A percentile compares a stretch with the other conserved stretches of the same genome.
Conservation (phyloP, 2,329 filamentous ascomycete genomes). For the Corinectria fuckeliana region DNA sequence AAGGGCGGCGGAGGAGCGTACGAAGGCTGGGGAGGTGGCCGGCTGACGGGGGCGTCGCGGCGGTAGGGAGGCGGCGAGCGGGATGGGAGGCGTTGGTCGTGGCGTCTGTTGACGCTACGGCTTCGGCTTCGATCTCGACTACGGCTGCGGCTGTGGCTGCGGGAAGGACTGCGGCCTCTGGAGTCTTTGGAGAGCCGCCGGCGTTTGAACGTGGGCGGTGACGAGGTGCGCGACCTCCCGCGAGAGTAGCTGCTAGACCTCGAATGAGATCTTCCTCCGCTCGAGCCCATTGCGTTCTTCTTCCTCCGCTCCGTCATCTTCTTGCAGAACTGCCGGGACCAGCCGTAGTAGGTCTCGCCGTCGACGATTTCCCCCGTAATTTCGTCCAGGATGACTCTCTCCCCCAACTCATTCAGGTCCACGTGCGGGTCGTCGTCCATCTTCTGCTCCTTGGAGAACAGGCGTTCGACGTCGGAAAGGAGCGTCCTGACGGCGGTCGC, state of each 20-base stretch:
- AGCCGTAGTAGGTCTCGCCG: slow-evolving; percentile 85
- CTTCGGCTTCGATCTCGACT: slow-evolving; percentile 24
- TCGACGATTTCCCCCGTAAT: slow-evolving; percentile 68
- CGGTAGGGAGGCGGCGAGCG: slow-evolving; percentile 33
- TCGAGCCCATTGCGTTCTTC: slow-evolving; percentile 35
- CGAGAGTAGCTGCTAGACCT: slow-evolving; percentile 39
- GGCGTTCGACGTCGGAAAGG: slow-evolving; percentile 70
- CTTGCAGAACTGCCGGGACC: slow-evolving; percentile 81
- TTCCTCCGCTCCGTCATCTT: slow-evolving; percentile 72
- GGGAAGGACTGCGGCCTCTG: slow-evolving; percentile 28
- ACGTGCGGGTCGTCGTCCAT: slow-evolving; percentile 55
- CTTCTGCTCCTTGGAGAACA: slow-evolving; percentile 64
- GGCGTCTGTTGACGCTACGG: slow-evolving; percentile 27
- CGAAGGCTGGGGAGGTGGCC: slow-evolving; percentile 34
- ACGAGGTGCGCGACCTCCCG: slow-evolving; percentile 41
- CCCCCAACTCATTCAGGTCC: slow-evolving; percentile 80
- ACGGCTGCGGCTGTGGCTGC: slow-evolving; percentile 36
- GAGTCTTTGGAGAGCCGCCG: slow-evolving; percentile 37
- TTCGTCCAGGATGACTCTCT: slow-evolving; percentile 69
- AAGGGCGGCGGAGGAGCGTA: slow-evolving; percentile 30
- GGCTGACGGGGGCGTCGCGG: slow-evolving; percentile 26
- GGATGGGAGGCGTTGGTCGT: slow-evolving; percentile 36
- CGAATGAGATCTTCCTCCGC: slow-evolving; percentile 45
- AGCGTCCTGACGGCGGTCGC: slow-evolving; percentile 73
- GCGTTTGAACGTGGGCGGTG: slow-evolving; percentile 41